These are phyloP conservation scores for Aspergillus oerlinghausenensis DNA, from an alignment of 2,329 filamentous ascomycete species.

Conservation along the genomic window DNA sequence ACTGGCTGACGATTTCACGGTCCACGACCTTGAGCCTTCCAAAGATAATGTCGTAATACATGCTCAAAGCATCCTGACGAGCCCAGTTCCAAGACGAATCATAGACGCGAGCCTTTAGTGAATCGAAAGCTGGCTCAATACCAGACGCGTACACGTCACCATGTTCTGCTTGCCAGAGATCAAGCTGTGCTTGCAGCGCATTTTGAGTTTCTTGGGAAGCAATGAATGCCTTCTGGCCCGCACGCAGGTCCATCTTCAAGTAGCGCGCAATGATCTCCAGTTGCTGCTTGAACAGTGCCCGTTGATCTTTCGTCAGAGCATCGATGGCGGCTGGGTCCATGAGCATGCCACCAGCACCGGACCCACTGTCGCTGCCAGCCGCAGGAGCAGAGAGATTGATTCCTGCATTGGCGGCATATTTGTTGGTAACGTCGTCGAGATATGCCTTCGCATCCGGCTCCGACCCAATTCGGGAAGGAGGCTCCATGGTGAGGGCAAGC, in stretches of 20 bases:
- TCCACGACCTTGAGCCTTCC: constrained; percentile 89
- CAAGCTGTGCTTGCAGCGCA: constrained; percentile 85
- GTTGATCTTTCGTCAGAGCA: constrained; percentile 94
- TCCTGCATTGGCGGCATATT: constrained; percentile 79
- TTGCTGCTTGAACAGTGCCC: constrained; percentile 95
- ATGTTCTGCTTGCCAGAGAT: constrained; percentile 92
- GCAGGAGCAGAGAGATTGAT: constrained; percentile 73
- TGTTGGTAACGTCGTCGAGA: constrained; percentile 81
- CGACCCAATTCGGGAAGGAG: constrained; percentile 77
- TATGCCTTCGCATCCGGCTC: constrained; percentile 90
- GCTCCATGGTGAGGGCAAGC: constrained; percentile 89
- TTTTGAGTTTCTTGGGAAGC: constrained; percentile 79
- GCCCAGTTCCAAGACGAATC: constrained; percentile 99
- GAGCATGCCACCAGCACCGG: constrained; percentile 83
- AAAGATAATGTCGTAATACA: constrained; percentile 99
- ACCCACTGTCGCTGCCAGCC: constrained; percentile 67
- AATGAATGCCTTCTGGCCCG: constrained; percentile 91
- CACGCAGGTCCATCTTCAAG: constrained; percentile 91
- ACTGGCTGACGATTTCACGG: constrained; percentile 96
- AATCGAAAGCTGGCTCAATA: constrained; percentile 89
- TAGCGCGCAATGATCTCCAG: constrained; percentile 92
- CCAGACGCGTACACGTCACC: constrained; percentile 93
- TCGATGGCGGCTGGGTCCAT: constrained; percentile 98
- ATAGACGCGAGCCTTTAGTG: constrained; percentile 91
- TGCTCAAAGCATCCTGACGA: constrained; percentile 90